Base-by-base conservation (phyloP, 2,329 filamentous ascomycete genomes). In the Penicillium sp. region DNA sequence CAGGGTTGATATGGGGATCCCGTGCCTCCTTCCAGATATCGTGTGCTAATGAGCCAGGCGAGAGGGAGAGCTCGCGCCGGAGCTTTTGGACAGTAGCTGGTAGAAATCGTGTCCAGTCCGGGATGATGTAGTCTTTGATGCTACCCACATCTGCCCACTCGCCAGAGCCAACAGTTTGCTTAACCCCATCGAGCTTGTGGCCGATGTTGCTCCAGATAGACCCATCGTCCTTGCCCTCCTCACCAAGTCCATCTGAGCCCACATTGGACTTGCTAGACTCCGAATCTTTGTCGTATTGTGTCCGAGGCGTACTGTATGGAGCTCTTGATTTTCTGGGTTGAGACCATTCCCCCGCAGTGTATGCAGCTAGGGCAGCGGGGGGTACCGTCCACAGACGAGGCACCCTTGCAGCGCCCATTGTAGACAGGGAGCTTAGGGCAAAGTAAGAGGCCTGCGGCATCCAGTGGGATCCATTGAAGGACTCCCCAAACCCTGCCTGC, bases 1-100 rank as follows among this genome's bases (percentile, higher is more conserved):
- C 94, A 0, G 93, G 93, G 65, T 97, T 90, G 60, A 89, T 80
- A 46, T 85, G 80, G 0, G 92, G 85, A 69, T 97, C 90, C 56
- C 92, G 89, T 1, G 94, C 91, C 66, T 97, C 93, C 61, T 82
- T 80, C 94, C 94, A 97, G 56, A 99, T 94, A 64, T 97, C 90
- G 68, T 95, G 89, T 13, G 93, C 91, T 40, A 99, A 78, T 0
- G 92, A 96, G 1, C 92, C 93, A 0, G 91, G 89, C 0, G 88
- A 85, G 85, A 94, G 88, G 34, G 90, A 94, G 16, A 97, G 80
- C 74, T 97, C 93, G 22, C 85, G 84, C 70, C 96, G 92, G 34
- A 97, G 82, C 72, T 96, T 97, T 58, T 84, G 82, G 53, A 95
- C 78, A 53, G 90, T 91, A 3, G 80, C 86, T 0, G 92, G 92